phyloP scores from a whole-genome alignment of 2,329 filamentous ascomycete genomes.

The Lasiodiplodia sp. region DNA sequence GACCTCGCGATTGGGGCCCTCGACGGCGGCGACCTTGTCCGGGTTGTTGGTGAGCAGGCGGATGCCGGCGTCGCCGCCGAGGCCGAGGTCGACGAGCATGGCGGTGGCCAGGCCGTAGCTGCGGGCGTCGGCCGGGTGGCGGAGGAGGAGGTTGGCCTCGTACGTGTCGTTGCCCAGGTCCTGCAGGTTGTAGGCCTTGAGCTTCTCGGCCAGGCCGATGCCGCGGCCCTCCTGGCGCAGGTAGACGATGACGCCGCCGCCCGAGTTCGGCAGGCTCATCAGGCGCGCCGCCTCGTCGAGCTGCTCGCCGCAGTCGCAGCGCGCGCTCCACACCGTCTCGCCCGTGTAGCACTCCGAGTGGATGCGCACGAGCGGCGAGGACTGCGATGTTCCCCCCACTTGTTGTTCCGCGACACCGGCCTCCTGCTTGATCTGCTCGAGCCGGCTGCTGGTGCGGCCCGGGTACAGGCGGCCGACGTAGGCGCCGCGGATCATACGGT shows the following conservation, averaged over 20 bases:
- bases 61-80: constrained; percentile 72
- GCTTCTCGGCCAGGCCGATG: constrained; percentile 91
- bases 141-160: constrained; percentile 87
- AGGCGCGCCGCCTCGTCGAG: constrained; percentile 93
- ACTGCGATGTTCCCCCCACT: no score
- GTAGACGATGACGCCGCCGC: constrained; percentile 92
- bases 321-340: constrained; percentile 96
- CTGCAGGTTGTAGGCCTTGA: constrained; percentile 98
- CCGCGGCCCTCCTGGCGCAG: constrained; percentile 94
- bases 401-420: constrained; percentile 35
- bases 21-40: constrained; percentile 93
- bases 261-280: constrained; percentile 75
- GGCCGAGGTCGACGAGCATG: constrained; percentile 86
- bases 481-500: constrained; percentile 92
- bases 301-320: constrained; percentile 97
- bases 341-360: constrained; percentile 99
- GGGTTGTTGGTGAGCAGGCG: constrained; percentile 94
- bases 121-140: constrained; percentile 92
- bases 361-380: constrained; percentile 83
- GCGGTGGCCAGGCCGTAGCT: constrained; percentile 97
- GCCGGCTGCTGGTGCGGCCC: constrained; percentile 77
- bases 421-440: constrained; percentile 59
- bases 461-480: constrained; percentile 90
- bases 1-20: constrained; percentile 88
- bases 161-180: constrained; percentile 98